phyloP scores from a whole-genome alignment of 345 rosid genomes.

The Conringia planisiliqua region DNA sequence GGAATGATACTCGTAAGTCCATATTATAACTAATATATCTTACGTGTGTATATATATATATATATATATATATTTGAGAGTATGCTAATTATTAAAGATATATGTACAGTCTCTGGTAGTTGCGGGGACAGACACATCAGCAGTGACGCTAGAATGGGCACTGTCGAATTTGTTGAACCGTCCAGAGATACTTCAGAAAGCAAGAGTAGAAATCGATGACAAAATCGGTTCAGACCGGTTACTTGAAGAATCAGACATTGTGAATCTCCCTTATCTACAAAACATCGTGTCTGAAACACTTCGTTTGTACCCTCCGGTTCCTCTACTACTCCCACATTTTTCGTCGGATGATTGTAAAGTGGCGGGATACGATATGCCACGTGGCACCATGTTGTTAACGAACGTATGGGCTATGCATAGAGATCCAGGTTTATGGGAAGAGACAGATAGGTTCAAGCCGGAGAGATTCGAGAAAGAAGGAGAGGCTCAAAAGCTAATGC shows the following conservation, averaged over 20 bases:
- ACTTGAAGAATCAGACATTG: constrained; percentile 37
- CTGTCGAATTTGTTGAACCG: constrained; percentile 45
- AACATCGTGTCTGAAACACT: constrained; percentile 42
- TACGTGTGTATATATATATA: neutral
- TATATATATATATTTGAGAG: no score
- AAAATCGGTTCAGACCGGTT: constrained; percentile 29
- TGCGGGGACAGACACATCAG: constrained; percentile 49
- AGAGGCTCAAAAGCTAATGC: constrained; percentile 30
- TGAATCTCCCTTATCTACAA: constrained; percentile 40
- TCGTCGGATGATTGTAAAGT: constrained; percentile 43
- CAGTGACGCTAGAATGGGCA: constrained; percentile 48
- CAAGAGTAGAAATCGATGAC: constrained; percentile 30
- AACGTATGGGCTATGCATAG: constrained; percentile 58
- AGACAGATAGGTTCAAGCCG: constrained; percentile 42
- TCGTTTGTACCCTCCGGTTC: constrained; percentile 39
- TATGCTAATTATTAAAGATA: neutral
- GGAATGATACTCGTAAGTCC: constrained; percentile 39
- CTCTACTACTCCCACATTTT: constrained; percentile 36
- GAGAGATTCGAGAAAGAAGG: constrained; percentile 42
- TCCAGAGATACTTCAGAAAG: constrained; percentile 39
- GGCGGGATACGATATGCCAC: constrained; percentile 43
- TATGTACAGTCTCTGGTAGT: constrained; percentile 28
- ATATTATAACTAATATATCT: neutral
- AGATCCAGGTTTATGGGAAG: constrained; percentile 46
- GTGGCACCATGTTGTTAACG: constrained; percentile 37